phyloP scores from a whole-genome alignment of 345 rosid species.

The Eucalyptus cladocalyx region DNA sequence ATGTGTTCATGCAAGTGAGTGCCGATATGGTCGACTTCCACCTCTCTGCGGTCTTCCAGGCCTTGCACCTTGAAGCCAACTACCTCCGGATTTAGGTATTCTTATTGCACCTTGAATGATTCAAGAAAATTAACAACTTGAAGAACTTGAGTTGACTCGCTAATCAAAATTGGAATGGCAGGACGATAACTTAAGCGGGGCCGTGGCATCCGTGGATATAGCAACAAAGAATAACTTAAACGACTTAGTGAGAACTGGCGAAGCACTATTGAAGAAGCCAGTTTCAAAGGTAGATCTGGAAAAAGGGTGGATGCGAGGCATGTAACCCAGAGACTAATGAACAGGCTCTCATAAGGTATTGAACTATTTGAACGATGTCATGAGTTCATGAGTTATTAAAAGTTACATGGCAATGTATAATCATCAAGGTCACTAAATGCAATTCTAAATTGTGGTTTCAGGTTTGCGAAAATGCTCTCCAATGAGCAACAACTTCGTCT shows the following conservation, averaged over 20 bases:
- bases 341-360: slow-evolving; percentile 12
- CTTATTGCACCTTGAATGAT: background rate
- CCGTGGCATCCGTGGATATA: slow-evolving; percentile 3
- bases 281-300: slow-evolving; percentile 19
- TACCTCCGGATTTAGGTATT: slow-evolving; percentile 35
- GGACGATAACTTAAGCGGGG: slow-evolving; percentile 11
- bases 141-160: slow-evolving; percentile 1
- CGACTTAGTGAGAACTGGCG: slow-evolving; percentile 3
- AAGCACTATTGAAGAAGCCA: slow-evolving; percentile 22
- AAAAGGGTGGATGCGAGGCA: slow-evolving; percentile 7
- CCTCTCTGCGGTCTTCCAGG: slow-evolving; percentile 15
- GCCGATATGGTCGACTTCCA: slow-evolving; percentile 39
- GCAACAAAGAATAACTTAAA: slow-evolving; percentile 15
- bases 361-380: background rate
- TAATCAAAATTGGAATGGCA: background rate
- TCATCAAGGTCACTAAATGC: background rate
- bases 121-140: background rate
- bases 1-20: slow-evolving; percentile 38
- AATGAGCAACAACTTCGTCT: slow-evolving; percentile 39
- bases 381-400: background rate
- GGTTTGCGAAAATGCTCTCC: slow-evolving; percentile 49
- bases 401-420: background rate
- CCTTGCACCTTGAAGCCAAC: slow-evolving; percentile 13
- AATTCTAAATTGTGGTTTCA: background rate
- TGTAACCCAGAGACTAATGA: slow-evolving; percentile 8